A percentile compares a stretch with the other conserved stretches of the same genome.
These are phyloP conservation scores for Quercus lobata DNA, from an alignment of 331 rosid genomes.

Conservation along the genomic window DNA sequence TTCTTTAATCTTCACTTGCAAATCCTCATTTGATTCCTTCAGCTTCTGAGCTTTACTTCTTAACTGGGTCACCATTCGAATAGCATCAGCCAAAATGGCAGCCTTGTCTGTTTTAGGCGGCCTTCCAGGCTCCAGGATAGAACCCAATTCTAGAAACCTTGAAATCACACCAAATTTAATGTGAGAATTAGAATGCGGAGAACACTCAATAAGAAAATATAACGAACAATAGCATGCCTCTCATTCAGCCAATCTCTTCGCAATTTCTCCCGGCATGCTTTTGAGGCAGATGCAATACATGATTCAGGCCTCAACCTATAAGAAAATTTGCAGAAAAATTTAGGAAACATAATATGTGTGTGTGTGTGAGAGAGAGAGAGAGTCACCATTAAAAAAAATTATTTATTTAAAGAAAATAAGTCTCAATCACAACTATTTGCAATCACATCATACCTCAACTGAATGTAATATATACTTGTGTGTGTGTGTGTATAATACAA, in stretches of 20 bases:
- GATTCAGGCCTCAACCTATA: constrained; percentile 55
- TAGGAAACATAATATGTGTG: no score
- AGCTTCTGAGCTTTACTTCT: constrained; percentile 75
- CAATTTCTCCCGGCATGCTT: constrained; percentile 93
- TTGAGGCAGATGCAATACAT: constrained; percentile 61
- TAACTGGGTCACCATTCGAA: constrained; percentile 74
- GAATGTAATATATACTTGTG: no score
- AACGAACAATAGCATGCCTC: constrained; percentile 42
- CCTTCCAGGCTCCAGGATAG: constrained; percentile 95
- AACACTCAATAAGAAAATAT: not conserved
- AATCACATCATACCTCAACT: no score
- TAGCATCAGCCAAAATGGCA: constrained; percentile 74
- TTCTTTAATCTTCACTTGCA: constrained; percentile 89
- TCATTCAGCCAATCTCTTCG: constrained; percentile 91
- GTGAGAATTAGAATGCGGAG: not conserved
- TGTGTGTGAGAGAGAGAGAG: no score
- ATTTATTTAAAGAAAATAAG: no score
- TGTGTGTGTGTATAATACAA: no score
- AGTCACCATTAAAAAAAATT: no score
- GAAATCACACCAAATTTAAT: constrained; percentile 23
- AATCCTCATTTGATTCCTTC: constrained; percentile 65
- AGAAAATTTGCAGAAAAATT: no score
- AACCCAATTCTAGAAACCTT: constrained; percentile 86
- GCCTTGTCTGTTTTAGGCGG: constrained; percentile 90
- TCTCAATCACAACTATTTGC: no score